Conservation (phyloP, 176 grass and related monocot genomes). For the Olyra latifolia region DNA sequence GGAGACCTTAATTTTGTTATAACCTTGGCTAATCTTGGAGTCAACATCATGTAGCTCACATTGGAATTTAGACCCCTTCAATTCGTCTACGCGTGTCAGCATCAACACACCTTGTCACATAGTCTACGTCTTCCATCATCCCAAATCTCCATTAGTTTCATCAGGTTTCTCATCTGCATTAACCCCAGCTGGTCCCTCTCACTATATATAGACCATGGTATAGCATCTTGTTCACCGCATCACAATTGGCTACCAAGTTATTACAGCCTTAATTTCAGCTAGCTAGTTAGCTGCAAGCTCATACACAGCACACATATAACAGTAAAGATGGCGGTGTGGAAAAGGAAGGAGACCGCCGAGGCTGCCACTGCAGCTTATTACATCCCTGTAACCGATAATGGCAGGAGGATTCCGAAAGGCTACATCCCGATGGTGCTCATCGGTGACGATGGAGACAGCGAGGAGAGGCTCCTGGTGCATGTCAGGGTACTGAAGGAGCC, state of each 20-base stretch:
- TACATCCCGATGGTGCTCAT: slow-evolving; percentile 44
- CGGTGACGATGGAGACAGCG: not conserved
- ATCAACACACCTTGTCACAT: not conserved
- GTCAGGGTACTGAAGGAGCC: slow-evolving; percentile 38
- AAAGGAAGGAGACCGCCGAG: not conserved
- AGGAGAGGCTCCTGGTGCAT: slow-evolving; percentile 43
- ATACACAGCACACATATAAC: not conserved
- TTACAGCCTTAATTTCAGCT: not conserved
- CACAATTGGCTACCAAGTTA: no score
- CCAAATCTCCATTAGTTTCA: no score
- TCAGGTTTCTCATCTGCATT: no score
- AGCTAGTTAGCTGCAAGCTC: not conserved
- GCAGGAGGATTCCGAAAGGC: slow-evolving; percentile 25
- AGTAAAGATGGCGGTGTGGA: not conserved
- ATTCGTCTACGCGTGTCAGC: not conserved
- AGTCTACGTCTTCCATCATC: not conserved
- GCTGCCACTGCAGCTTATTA: not conserved
- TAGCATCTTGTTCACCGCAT: no score
- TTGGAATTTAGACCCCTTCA: not conserved
- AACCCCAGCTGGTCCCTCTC: no score
- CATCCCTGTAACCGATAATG: not conserved
- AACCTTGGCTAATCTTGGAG: not conserved
- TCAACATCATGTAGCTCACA: not conserved
- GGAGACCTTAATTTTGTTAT: not conserved
- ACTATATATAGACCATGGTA: no score